Evolutionary conservation across 768 basidiomycete species (phyloP).

Genomic region (Holtermannia corniformis): DNA sequence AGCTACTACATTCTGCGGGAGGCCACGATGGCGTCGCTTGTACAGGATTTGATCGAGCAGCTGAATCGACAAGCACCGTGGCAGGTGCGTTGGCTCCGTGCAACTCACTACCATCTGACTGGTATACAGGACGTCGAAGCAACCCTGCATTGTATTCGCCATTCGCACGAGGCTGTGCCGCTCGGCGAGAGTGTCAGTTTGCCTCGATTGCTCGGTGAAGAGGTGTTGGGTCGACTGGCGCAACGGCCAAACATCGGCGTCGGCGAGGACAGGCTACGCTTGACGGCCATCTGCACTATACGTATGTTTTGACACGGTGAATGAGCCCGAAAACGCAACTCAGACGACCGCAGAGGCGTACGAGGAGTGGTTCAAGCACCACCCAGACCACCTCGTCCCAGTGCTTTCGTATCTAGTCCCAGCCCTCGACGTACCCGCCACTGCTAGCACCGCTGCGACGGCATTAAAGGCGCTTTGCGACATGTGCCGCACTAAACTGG

Average conservation of each 20-base stretch:
- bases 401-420: slow-evolving; percentile 58
- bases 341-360: slow-evolving; percentile 34
- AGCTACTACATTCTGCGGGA: slow-evolving; percentile 74
- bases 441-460: slow-evolving; percentile 57
- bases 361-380: slow-evolving; percentile 42
- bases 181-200: slow-evolving; percentile 46
- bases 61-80: slow-evolving; percentile 47
- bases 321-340: neutral
- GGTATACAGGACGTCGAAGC: slow-evolving; percentile 66
- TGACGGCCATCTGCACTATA: slow-evolving; percentile 64
- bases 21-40: slow-evolving; percentile 65
- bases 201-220: slow-evolving; percentile 55
- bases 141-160: slow-evolving; percentile 72
- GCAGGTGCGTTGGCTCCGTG: slow-evolving; percentile 51
- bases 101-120: neutral
- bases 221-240: slow-evolving; percentile 57
- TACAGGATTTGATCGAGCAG: slow-evolving; percentile 54
- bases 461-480: slow-evolving; percentile 81
- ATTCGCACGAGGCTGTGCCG: slow-evolving; percentile 76
- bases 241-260: slow-evolving; percentile 21
- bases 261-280: slow-evolving; percentile 53
- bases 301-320: slow-evolving; percentile 50
- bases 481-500: slow-evolving; percentile 72
- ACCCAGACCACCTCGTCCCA: slow-evolving; percentile 53
- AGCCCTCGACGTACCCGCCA: slow-evolving; percentile 42